Evolutionary conservation across 768 basidiomycete genomes (phyloP), one percentile per base, ranked within the genome.

Genomic region (Leucosporidium yakuticum): DNA sequence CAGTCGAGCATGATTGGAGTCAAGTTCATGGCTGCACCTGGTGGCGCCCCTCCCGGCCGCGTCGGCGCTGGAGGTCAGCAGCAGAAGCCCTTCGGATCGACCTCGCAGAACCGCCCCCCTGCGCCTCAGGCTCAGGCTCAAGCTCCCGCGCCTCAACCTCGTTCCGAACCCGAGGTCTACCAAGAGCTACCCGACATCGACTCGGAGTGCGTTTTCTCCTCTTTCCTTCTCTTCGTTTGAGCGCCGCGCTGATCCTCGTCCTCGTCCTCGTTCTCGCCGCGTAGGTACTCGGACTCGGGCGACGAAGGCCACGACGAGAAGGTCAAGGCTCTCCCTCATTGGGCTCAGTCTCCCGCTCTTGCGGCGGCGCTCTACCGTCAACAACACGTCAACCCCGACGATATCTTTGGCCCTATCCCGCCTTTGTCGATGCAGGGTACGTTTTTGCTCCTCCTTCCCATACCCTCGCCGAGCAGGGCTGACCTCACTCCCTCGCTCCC

Each of bases 161-260:
- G 27, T 23, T 29, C 64, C 23, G 64, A 57, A 6, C 67, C 67
- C 21, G 65, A 67, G 47, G 63, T 58, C 29, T 66, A 68, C 44
- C 77, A 94, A 74, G 92, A 93, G 74, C 82, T 99, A 23, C 94
- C 95, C 0, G 95, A 98, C 56, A 92, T 96, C 76, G 88, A 92
- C 75, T 92, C 90, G 80, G 95, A 97, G 80, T 81, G 70, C 70
- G 79, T 78, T 15, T 21, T 7, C 4, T 19, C 32, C 23, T 25
- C 36, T 62, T 44, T 15, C 21, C 49, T 21, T 44, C 14, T 36
- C 29, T n/a, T 11, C 36, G 34, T 25, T 9, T 20, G 15, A 63
- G 23, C 29, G n/a, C 8, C 20, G 62, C 29, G 21, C 20, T 15
- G 32, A 25, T 31, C 47, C 50, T 60, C 34, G 14, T 29, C 36